These are phyloP conservation scores for Epichloe typhina DNA, from an alignment of 2,329 filamentous ascomycete genomes.

Conservation along the genomic window DNA sequence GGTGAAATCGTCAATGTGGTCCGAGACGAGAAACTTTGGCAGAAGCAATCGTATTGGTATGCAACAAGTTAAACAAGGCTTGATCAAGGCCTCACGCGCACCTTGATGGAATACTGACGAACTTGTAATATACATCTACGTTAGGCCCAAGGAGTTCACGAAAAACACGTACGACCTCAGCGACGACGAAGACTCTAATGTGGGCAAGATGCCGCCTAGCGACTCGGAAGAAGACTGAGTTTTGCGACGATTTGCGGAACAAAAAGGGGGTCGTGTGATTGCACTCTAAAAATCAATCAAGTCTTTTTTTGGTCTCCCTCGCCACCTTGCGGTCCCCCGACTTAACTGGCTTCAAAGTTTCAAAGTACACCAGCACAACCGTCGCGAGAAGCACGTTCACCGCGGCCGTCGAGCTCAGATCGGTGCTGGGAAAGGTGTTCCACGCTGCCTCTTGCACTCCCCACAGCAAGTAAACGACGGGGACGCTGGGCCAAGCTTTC, in stretches of 20 bases:
- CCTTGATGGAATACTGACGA: conserved; percentile 9
- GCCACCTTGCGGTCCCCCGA: neutral
- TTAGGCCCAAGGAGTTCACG: conserved; percentile 67
- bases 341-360: conserved; percentile 24
- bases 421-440: conserved; percentile 81
- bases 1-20: conserved; percentile 93
- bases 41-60: conserved; percentile 79
- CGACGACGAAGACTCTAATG: conserved; percentile 61
- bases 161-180: conserved; percentile 51
- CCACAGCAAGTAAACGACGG: conserved; percentile 58
- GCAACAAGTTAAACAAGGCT: conserved; percentile 7
- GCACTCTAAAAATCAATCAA: conserved; percentile 8
- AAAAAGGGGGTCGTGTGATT: neutral
- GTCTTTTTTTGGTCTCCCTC: conserved; percentile 19
- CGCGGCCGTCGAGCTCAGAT: conserved; percentile 43
- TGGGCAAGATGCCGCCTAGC: conserved; percentile 75
- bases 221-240: conserved; percentile 58
- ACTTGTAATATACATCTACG: neutral
- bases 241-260: neutral
- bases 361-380: conserved; percentile 49
- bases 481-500: conserved; percentile 56
- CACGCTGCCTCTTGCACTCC: conserved; percentile 78
- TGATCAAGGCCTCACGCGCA: no score
- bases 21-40: conserved; percentile 80
- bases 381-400: conserved; percentile 58